Evolutionary conservation across 2,329 filamentous ascomycete genomes (phyloP), one percentile per base, ranked within the genome.

Genomic region (Alternaria postmessia): DNA sequence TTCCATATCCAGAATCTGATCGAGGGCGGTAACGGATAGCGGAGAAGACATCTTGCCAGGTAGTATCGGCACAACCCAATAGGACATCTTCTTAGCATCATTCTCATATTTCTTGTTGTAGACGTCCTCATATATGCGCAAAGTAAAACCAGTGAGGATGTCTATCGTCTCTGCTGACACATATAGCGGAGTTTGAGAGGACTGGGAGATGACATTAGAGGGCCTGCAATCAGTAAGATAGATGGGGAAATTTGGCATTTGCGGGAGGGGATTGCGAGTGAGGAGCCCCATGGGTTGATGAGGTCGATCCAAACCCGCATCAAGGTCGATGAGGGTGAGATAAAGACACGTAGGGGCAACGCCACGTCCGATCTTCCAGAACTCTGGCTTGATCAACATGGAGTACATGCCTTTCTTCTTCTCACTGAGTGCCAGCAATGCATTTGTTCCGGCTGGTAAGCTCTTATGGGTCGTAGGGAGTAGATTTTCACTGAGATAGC

Each of bases 51-150:
- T 28, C 14, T 44, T 46, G 3, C 63, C 62, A 39, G 51, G 22
- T 22, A 59, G 62, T 14, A 84, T 65, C 6, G 95, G 94, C 0
- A 88, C 91, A 14, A 97, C 73, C 81, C 93, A 97, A 77, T 97
- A 99, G 0, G 93, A 90, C 75, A 97, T 85, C 28, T 89, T 87
- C 1, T 83, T 78, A 0, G 82, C 68, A 16, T 88, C 83, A 0
- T 86, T 81, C 49, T 91, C 88, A 70, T 92, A 99, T 3, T 84
- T 83, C 76, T 99, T 99, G 77, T 93, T 94, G 81, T 97, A 98
- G 0, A 97, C 82, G 67, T 98, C 93, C 16, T 87, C 81, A 76
- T 96, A 97, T 0, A 96, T 78, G 5, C 86, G 84, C 41, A 96
- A 80, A 0, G 92, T 97, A 74, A 95, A 96, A 0, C 76, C 78